Evolutionary conservation across 2,329 filamentous ascomycete genomes (phyloP).

Genomic region (Aspergillus sp.): DNA sequence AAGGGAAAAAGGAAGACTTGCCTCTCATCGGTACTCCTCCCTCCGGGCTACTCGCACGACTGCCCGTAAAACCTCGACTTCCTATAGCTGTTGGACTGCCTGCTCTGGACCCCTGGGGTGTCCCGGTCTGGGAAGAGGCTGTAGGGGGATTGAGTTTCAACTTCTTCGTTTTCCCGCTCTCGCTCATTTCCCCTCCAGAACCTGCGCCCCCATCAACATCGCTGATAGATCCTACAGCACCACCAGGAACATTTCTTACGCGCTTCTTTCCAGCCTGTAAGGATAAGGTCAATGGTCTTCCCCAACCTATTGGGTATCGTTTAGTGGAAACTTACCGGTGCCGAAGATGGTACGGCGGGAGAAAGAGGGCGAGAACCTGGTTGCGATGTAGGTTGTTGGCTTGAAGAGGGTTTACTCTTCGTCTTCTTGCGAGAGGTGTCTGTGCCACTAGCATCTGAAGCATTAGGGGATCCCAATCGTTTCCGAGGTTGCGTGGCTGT

Average conservation of each 20-base stretch:
- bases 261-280: conserved; percentile 47
- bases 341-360: conserved; percentile 58
- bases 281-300: conserved; percentile 2
- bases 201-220: conserved; percentile 50
- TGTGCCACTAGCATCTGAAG: conserved; percentile 86
- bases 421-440: conserved; percentile 78
- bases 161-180: conserved; percentile 42
- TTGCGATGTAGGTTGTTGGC: conserved; percentile 24
- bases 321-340: conserved; percentile 24
- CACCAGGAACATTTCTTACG: conserved; percentile 24
- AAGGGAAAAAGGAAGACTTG: conserved; percentile 8
- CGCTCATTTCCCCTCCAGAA: conserved; percentile 41
- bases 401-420: conserved; percentile 55
- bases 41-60: conserved; percentile 37
- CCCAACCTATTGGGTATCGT: not conserved
- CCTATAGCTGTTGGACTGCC: conserved; percentile 38
- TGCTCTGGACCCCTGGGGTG: conserved; percentile 44
- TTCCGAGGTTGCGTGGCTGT: conserved; percentile 59
- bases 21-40: conserved; percentile 18
- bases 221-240: conserved; percentile 45
- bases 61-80: conserved; percentile 22
- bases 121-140: conserved; percentile 30
- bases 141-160: conserved; percentile 42
- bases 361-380: conserved; percentile 52
- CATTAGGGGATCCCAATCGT: conserved; percentile 75